Evolutionary conservation across 139 green algal species (phyloP), one percentile per base, ranked within the genome.

Genomic region (Chlorella sp.): DNA sequence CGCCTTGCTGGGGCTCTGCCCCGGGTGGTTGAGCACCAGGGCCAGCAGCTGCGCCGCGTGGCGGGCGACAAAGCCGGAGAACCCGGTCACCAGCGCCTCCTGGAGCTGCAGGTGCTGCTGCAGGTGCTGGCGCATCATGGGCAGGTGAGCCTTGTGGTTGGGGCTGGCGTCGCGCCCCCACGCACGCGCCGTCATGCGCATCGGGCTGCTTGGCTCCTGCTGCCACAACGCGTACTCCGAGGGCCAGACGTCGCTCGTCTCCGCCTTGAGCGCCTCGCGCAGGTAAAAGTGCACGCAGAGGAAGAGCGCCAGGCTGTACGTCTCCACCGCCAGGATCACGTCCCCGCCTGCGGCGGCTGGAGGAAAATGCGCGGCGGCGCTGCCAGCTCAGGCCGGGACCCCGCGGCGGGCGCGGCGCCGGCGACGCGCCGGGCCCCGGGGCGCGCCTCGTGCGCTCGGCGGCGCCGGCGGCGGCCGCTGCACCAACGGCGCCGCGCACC

Each of bases 211-310:
- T 8, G 78, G 79, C 66, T 79, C 79, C 41, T 38, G 31, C 72
- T 83, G 82, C 38, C 17, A 31, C 19, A 8, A 23, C 41, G 25
- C 40, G 29, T 56, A 36, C 8, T 77, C 73, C 5, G 50, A 11
- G n/a, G 91, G 91, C 91, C 91, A 95, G 29, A 92, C 82, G 55
- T 96, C 92, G 42, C 86, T 69, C 8, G 79, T 85, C 23, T 94
- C 91, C 8, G 86, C 77, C 12, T 87, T 82, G 35, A 89, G 84
- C 1, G 83, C 74, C 36, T 94, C 88, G 9, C 84, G 73, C 42
- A 81, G 73, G 62, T 93, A 95, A 35, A 91, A 79, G 78, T 95
- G 88, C 11, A 72, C 85, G 46, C 93, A 82, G 8, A 96, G 82
- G 71, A 91, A 91, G 15, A 96, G 73, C 0, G 82, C 82, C 23